phyloP scores from a whole-genome alignment of 1,284 basidiomycete genomes.

The Ganoderma multipileum region DNA sequence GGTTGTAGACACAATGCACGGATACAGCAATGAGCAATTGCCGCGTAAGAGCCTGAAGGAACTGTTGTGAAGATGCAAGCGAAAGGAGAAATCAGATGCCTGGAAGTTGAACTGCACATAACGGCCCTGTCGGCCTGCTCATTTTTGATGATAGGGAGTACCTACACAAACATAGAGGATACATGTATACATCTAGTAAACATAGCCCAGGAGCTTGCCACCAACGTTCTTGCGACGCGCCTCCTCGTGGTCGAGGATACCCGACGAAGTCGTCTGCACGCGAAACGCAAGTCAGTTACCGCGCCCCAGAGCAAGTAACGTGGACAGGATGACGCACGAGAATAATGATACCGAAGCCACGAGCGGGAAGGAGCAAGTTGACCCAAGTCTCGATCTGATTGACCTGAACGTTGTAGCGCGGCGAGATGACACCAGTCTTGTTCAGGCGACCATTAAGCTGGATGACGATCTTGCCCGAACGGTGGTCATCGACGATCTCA shows the following conservation, averaged over 20 bases:
- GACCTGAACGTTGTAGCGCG: conserved; percentile 96
- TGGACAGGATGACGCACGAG: conserved; percentile 52
- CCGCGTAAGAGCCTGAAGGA: too few relatives aligned
- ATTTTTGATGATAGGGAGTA: conserved; percentile 26
- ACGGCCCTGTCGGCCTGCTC: conserved; percentile 25
- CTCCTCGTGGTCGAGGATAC: conserved; percentile 99
- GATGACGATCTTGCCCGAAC: conserved; percentile 97
- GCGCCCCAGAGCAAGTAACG: background rate
- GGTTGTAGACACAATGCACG: background rate
- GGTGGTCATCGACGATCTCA: conserved; percentile 99
- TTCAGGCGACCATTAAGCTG: conserved; percentile 99
- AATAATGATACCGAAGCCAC: conserved; percentile 97
- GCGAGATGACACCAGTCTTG: conserved; percentile 99
- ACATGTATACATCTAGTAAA: conserved; percentile 62
- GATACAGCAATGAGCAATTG: background rate
- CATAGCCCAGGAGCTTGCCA: conserved; percentile 88
- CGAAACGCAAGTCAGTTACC: conserved; percentile 4
- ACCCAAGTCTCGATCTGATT: conserved; percentile 95
- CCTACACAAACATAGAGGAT: conserved; percentile 28
- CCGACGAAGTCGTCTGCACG: conserved; percentile 92
- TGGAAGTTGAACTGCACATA: conserved; percentile 12
- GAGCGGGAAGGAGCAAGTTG: conserved; percentile 91
- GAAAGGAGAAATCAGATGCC: background rate
- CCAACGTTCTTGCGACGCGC: conserved; percentile 98
- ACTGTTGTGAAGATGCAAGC: background rate